A percentile compares a stretch with the other conserved stretches of the same genome.
Evolutionary conservation across 768 basidiomycete genomes (phyloP).

Genomic region (Galerina marginata): DNA sequence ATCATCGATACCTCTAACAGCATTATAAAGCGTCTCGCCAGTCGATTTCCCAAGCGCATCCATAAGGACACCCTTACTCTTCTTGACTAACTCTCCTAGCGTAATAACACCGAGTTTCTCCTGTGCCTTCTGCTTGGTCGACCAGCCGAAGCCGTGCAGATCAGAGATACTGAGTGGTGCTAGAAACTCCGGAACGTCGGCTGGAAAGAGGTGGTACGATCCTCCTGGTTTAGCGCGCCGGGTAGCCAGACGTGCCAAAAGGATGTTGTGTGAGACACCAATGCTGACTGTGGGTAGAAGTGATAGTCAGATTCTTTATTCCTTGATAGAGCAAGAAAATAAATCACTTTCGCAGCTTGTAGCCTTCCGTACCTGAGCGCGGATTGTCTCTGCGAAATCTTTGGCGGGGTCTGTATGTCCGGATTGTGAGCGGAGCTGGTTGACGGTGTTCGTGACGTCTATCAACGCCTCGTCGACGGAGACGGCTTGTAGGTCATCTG

Average conservation of each 20-base stretch:
- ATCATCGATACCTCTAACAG: slow-evolving; percentile 83
- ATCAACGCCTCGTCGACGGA: slow-evolving; percentile 96
- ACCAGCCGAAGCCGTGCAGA: slow-evolving; percentile 86
- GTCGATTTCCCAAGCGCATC: slow-evolving; percentile 78
- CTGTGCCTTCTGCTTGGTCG: slow-evolving; percentile 75
- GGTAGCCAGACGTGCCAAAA: slow-evolving; percentile 92
- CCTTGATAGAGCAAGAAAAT: not conserved
- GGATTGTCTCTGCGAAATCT: slow-evolving; percentile 81
- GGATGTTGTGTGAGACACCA: slow-evolving; percentile 90
- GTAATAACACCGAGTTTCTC: slow-evolving; percentile 78
- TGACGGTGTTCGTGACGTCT: slow-evolving; percentile 75
- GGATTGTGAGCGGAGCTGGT: slow-evolving; percentile 38
- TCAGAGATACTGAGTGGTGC: slow-evolving; percentile 77
- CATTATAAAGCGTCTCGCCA: slow-evolving; percentile 87
- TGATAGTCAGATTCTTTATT: not conserved
- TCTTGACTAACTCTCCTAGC: slow-evolving; percentile 70
- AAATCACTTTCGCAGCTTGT: slow-evolving; percentile 84
- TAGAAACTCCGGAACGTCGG: slow-evolving; percentile 59
- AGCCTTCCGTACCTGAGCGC: slow-evolving; percentile 73
- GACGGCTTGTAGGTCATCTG: slow-evolving; percentile 92
- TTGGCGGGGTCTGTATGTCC: slow-evolving; percentile 64
- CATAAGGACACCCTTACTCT: slow-evolving; percentile 68
- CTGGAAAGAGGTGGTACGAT: slow-evolving; percentile 72
- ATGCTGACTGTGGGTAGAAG: slow-evolving; percentile 70
- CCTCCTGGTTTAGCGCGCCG: slow-evolving; percentile 91